phyloP scores from a whole-genome alignment of 2,329 filamentous ascomycete genomes.

The Pochonia chlamydosporia region DNA sequence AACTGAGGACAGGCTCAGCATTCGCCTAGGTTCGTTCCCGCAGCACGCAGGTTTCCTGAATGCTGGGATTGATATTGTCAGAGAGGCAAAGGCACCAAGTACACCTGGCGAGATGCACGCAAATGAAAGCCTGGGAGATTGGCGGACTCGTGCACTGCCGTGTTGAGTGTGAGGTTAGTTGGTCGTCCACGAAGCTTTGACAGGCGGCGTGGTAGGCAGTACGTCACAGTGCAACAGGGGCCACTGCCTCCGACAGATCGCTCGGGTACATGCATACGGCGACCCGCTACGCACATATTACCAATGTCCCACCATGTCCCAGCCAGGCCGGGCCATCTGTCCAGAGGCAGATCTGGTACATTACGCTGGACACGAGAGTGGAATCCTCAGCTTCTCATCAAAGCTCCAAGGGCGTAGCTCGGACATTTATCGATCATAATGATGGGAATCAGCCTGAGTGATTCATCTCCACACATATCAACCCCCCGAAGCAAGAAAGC shows the following conservation, averaged over 20 bases:
- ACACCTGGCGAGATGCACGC: too few relatives aligned
- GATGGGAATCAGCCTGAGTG: background rate
- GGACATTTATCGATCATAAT: background rate
- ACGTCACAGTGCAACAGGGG: background rate
- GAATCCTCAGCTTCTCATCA: background rate
- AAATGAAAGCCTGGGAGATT: background rate
- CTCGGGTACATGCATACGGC: background rate
- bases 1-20: background rate
- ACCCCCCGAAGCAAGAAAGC: background rate
- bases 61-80: background rate
- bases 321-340: background rate
- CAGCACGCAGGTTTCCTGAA: background rate
- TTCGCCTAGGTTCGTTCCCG: background rate
- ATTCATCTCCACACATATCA: background rate
- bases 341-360: too few relatives aligned
- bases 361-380: too few relatives aligned
- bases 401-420: background rate
- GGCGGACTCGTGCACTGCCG: too few relatives aligned
- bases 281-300: background rate
- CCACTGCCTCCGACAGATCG: background rate
- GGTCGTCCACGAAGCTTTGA: background rate
- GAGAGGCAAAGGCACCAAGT: too few relatives aligned
- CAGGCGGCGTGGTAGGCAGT: background rate
- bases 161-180: too few relatives aligned
- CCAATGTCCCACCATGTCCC: conserved; percentile 1